Evolutionary conservation across 441 rosid genomes (phyloP).

Genomic region (Aleurites moluccanus): DNA sequence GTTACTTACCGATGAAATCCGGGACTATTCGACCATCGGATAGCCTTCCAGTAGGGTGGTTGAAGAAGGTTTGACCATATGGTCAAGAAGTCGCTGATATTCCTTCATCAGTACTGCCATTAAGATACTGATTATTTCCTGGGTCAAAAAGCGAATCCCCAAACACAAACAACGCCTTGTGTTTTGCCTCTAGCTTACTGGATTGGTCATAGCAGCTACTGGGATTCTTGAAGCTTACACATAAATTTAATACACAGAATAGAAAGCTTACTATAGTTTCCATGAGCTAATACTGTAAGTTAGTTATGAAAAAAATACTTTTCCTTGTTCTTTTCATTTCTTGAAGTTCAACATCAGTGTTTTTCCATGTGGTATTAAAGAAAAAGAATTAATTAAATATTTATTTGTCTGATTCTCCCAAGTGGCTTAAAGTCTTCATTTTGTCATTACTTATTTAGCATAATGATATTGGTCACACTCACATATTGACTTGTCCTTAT

Average conservation of each 20-base stretch:
- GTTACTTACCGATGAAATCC: not conserved
- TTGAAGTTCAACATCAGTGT: no score
- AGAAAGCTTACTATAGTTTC: not conserved
- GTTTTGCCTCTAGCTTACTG: not conserved
- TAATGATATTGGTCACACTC: no score
- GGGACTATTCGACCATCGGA: conserved; percentile 18
- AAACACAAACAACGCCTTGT: conserved; percentile 2
- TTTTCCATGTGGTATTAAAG: no score
- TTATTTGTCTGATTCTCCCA: no score
- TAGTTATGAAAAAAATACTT: no score
- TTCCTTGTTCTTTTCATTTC: not conserved
- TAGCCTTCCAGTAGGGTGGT: conserved; percentile 15
- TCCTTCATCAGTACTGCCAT: conserved; percentile 4
- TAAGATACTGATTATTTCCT: conserved; percentile 18
- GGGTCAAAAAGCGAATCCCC: conserved; percentile 20
- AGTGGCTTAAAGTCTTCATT: no score
- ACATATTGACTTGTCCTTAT: no score
- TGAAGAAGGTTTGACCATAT: conserved; percentile 13
- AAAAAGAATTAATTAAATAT: no score
- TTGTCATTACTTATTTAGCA: no score
- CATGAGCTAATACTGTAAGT: not conserved
- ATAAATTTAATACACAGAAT: not conserved
- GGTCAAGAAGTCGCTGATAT: conserved; percentile 12
- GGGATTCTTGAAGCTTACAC: conserved; percentile 10
- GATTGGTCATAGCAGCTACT: not conserved